Percentiles rank a stretch among this genome's conserved stretches.
Evolutionary conservation across 495 filamentous ascomycete species (phyloP).

Genomic region (Penicillium parvum): DNA sequence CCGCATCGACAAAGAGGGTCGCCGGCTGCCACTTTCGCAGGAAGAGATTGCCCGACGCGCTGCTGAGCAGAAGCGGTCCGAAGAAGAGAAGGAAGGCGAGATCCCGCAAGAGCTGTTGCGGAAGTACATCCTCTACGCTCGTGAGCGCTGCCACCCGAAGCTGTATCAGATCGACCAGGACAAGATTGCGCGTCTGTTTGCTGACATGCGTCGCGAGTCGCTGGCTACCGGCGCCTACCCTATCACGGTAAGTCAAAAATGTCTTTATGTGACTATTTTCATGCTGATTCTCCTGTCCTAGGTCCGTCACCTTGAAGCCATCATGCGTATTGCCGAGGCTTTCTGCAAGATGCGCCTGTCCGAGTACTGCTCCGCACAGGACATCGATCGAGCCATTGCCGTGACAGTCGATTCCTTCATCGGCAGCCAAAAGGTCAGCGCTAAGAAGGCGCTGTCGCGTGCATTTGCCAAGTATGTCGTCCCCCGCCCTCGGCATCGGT

Average conservation of each 20-base stretch:
- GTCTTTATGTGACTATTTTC: background rate
- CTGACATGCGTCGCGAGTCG: slow-evolving; percentile 91
- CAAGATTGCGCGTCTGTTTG: slow-evolving; percentile 90
- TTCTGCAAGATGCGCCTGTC: slow-evolving; percentile 95
- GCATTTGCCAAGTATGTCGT: slow-evolving; percentile 93
- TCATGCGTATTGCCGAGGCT: slow-evolving; percentile 86
- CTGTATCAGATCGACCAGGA: slow-evolving; percentile 98
- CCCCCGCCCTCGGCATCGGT: background rate
- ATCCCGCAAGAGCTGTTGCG: slow-evolving; percentile 88
- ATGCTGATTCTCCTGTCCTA: slow-evolving; percentile 29
- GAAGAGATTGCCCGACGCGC: slow-evolving; percentile 36
- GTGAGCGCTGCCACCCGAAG: slow-evolving; percentile 86
- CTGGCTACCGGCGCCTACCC: slow-evolving; percentile 94
- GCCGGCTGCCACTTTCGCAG: slow-evolving; percentile 29
- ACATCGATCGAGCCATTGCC: slow-evolving; percentile 96
- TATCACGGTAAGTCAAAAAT: slow-evolving; percentile 84
- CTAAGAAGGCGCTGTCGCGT: slow-evolving; percentile 92
- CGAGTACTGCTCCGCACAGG: slow-evolving; percentile 82
- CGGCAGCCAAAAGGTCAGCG: slow-evolving; percentile 92
- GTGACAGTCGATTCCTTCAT: slow-evolving; percentile 97
- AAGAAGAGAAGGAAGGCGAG: slow-evolving; percentile 65
- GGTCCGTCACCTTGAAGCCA: slow-evolving; percentile 96
- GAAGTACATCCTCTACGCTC: slow-evolving; percentile 96
- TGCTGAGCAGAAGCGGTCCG: slow-evolving; percentile 39
- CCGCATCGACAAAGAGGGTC: slow-evolving; percentile 35